A percentile compares a stretch with the other conserved stretches of the same genome.
Conservation (phyloP, 345 rosid species). For the Carallia brachiata region DNA sequence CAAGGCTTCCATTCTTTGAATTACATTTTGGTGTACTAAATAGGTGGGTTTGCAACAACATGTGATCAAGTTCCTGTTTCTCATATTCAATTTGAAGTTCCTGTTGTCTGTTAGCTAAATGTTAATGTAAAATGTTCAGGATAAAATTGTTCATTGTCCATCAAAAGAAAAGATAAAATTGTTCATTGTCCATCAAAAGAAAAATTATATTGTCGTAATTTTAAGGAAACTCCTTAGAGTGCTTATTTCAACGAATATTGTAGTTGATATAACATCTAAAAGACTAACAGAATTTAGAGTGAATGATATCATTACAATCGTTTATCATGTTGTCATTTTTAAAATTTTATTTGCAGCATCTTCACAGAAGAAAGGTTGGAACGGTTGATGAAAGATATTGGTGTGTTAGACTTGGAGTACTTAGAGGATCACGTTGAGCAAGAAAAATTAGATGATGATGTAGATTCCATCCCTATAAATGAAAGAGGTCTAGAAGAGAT, state of each 20-base stretch:
- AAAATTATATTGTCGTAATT: too few species aligned
- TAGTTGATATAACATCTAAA: not conserved
- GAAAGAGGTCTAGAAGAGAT: conserved; percentile 30
- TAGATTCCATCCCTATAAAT: conserved; percentile 26
- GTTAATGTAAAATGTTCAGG: not conserved
- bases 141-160: not conserved
- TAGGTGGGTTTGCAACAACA: conserved; percentile 42
- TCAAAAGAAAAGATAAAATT: not conserved
- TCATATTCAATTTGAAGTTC: not conserved
- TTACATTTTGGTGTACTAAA: conserved; percentile 85
- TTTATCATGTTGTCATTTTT: conserved; percentile 5
- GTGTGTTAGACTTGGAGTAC: conserved; percentile 48
- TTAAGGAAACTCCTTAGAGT: too few species aligned
- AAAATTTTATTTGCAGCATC: conserved; percentile 47
- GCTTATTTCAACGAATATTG: not conserved
- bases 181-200: not conserved
- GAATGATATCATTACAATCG: too few species aligned
- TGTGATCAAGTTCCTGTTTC: not conserved
- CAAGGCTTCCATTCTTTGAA: conserved; percentile 92
- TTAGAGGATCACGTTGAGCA: conserved; percentile 28
- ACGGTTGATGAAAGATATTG: conserved; percentile 59
- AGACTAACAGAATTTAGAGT: not conserved
- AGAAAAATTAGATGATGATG: conserved; percentile 27
- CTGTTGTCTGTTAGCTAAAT: not conserved
- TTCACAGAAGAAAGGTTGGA: conserved; percentile 90